These are phyloP conservation scores for Ganoderma sinense DNA, from an alignment of 1,284 basidiomycete species.

Conservation along the genomic window DNA sequence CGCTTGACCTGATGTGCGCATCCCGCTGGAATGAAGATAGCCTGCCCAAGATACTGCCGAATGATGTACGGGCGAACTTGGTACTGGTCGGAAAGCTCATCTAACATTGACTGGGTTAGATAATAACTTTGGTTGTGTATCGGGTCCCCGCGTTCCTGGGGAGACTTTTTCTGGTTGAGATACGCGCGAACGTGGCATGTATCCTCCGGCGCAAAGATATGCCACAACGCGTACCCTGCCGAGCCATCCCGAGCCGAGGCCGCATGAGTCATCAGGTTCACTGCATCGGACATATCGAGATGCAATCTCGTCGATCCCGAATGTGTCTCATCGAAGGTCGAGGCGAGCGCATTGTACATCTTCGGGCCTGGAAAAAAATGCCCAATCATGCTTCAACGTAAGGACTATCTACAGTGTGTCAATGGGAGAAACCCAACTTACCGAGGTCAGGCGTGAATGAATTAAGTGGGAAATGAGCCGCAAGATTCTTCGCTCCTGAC, in stretches of 20 bases:
- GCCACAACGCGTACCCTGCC: neutral
- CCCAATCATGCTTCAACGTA: no score
- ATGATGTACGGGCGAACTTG: neutral
- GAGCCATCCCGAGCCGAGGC: no score
- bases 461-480: neutral
- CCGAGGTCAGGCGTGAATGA: neutral
- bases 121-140: neutral
- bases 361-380: neutral
- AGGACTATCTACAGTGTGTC: no score
- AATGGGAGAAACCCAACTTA: no score
- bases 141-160: neutral
- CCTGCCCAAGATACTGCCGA: neutral
- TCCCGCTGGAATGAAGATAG: neutral
- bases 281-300: neutral
- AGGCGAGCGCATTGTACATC: neutral
- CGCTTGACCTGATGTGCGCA: neutral
- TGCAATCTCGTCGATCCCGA: neutral
- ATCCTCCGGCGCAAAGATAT: neutral
- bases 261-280: neutral
- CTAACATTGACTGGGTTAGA: neutral
- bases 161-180: neutral
- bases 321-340: neutral
- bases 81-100: neutral
- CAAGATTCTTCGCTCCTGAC: neutral
- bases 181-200: neutral